A percentile compares a stretch with the other conserved stretches of the same genome.
Conservation (phyloP, 768 basidiomycete species). For the Pisolithus sp. region DNA sequence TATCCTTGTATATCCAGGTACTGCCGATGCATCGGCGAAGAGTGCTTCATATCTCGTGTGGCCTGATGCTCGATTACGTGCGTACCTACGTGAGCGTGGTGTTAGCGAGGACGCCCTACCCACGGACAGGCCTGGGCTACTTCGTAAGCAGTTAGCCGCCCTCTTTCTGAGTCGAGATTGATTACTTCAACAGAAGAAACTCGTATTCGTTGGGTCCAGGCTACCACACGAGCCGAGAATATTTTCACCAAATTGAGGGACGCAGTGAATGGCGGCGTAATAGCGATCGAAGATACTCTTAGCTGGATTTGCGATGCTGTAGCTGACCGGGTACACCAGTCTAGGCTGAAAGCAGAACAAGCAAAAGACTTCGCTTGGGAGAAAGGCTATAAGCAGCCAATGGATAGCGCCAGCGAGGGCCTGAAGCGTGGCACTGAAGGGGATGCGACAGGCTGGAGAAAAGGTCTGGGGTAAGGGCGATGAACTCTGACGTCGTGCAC, state of each 20-base stretch:
- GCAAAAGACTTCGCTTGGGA: constrained; percentile 18
- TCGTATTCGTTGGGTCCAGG: constrained; percentile 74
- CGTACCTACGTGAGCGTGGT: constrained; percentile 76
- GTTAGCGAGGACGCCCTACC: constrained; percentile 66
- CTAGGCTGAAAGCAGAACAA: constrained; percentile 20
- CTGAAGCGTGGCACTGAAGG: constrained; percentile 18
- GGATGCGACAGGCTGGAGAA: constrained; percentile 18
- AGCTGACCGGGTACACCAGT: constrained; percentile 16
- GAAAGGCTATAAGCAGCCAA: constrained; percentile 15
- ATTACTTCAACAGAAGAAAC: constrained; percentile 50
- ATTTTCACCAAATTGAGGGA: constrained; percentile 59
- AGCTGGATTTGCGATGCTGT: constrained; percentile 14
- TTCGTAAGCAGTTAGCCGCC: constrained; percentile 43
- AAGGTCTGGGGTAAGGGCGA: constrained; percentile 23
- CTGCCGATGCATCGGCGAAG: constrained; percentile 36
- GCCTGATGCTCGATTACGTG: constrained; percentile 90
- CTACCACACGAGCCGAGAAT: constrained; percentile 48
- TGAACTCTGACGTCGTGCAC: constrained; percentile 22
- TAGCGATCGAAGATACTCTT: constrained; percentile 59
- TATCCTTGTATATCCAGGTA: constrained; percentile 35
- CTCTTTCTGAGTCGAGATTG: not conserved
- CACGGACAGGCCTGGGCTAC: constrained; percentile 61
- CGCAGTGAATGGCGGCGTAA: constrained; percentile 58
- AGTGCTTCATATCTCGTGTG: constrained; percentile 72
- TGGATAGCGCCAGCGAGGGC: constrained; percentile 16